Evolutionary conservation across 2,329 filamentous ascomycete genomes (phyloP), one percentile per base, ranked within the genome.

Genomic region (Phaeosphaeria sp.): DNA sequence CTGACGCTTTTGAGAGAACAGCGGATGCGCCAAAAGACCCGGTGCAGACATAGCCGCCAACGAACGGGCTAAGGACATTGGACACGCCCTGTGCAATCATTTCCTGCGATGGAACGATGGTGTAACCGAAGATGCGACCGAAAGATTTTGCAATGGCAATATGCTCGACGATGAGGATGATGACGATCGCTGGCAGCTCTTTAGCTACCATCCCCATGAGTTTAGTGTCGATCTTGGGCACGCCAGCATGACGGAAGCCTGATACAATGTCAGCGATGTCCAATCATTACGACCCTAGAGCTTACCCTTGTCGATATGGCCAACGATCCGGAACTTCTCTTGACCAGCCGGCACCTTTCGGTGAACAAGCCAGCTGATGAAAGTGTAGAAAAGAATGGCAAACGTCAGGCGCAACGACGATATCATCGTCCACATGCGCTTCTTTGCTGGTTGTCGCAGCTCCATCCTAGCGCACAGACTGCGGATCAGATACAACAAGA

Each of bases 121-220:
- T 90, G 78, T 97, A 97, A 79, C 96, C 95, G 80, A 96, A 96
- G 65, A 96, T 86, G 56, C 93, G 86, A 11, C 93, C 93, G 65
- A 97, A 97, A 0, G 92, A 96, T 75, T 97, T 97, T 24, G 93
- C 92, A 63, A 97, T 97, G 49, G 93, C 92, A 68, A 97, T 96
- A 74, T 97, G 93, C 78, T 97, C 93, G 60, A 97, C 95, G 36
- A 97, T 84, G 59, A 97, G 84, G 18, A 97, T 92, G 64, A 97
- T 95, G 53, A 96, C 87, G 1, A 91, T 89, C 5, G 91, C 91
- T 0, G 93, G 93, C 2, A 97, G 82, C 63, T 96, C 84, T 25
- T 82, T 80, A 1, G 84, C 82, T 68, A 96, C 92, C 1, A 86
- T 78, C 3, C 80, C 82, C 70, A 96, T 85, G 40, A 97, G 85